Evolutionary conservation across 2,329 filamentous ascomycete species (phyloP).

Genomic region (Phialophora macrospora): DNA sequence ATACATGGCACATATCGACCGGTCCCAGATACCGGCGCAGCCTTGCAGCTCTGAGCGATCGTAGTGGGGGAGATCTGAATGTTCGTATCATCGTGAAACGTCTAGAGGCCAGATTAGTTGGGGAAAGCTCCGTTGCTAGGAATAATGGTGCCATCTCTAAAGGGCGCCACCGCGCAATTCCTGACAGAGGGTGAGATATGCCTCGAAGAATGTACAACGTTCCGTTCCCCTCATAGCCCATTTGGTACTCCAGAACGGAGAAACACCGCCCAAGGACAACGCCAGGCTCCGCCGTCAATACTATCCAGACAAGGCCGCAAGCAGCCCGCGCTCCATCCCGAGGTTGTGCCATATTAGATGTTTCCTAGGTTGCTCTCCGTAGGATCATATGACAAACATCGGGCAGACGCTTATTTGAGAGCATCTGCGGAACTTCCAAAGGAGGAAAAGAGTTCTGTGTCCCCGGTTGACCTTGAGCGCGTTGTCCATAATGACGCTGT

Average conservation of each 20-base stretch:
- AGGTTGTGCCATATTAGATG: background rate
- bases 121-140: background rate
- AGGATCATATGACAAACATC: too few relatives aligned
- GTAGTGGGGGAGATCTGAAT: background rate
- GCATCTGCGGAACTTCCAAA: conserved; percentile 6
- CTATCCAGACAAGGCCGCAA: background rate
- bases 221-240: background rate
- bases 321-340: background rate
- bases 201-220: background rate
- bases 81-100: background rate
- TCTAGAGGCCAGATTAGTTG: background rate
- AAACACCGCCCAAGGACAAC: background rate
- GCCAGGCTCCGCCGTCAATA: background rate
- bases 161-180: background rate
- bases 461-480: conserved; percentile 8
- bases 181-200: background rate
- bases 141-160: background rate
- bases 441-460: conserved; percentile 11
- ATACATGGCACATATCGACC: background rate
- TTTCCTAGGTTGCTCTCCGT: background rate
- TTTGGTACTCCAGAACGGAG: background rate
- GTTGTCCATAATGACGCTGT: background rate
- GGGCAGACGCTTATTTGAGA: background rate
- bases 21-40: background rate
- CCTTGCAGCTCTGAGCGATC: conserved; percentile 11